Percentiles rank a stretch among this genome's conserved stretches.
Conservation (phyloP, 179 eudicot genomes). For the Spergularia azorica region DNA sequence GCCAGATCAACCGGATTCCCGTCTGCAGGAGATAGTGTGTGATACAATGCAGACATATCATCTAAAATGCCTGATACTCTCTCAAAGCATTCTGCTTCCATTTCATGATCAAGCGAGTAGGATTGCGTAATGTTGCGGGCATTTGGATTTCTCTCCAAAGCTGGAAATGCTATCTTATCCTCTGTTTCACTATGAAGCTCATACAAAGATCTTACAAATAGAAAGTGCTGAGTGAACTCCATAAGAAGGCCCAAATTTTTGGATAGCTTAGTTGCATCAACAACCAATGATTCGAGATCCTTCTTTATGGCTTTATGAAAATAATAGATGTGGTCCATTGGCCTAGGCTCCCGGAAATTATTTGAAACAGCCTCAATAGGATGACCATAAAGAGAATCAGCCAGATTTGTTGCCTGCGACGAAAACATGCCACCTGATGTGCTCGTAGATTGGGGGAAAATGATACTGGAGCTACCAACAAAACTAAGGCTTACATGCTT, state of each 20-base stretch:
- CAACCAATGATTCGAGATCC: constrained; percentile 67
- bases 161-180: constrained; percentile 91
- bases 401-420: constrained; percentile 37
- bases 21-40: constrained; percentile 27
- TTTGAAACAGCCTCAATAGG: constrained; percentile 32
- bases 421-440: constrained; percentile 43
- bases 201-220: constrained; percentile 48
- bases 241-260: constrained; percentile 46
- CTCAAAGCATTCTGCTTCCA: constrained; percentile 61
- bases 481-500: constrained; percentile 26
- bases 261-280: constrained; percentile 52
- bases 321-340: constrained; percentile 73
- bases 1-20: constrained; percentile 27
- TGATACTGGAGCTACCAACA: constrained; percentile 26
- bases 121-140: constrained; percentile 67
- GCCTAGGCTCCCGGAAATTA: constrained; percentile 53
- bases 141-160: constrained; percentile 71
- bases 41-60: constrained; percentile 49
- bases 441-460: constrained; percentile 32
- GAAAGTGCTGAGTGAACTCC: constrained; percentile 60
- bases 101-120: constrained; percentile 77
- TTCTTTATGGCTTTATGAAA: constrained; percentile 91
- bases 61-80: constrained; percentile 57
- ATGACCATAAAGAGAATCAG: constrained; percentile 34
- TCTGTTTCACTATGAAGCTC: constrained; percentile 82